Conservation (phyloP, 805 yeast species). For the Yarrowia sp. region DNA sequence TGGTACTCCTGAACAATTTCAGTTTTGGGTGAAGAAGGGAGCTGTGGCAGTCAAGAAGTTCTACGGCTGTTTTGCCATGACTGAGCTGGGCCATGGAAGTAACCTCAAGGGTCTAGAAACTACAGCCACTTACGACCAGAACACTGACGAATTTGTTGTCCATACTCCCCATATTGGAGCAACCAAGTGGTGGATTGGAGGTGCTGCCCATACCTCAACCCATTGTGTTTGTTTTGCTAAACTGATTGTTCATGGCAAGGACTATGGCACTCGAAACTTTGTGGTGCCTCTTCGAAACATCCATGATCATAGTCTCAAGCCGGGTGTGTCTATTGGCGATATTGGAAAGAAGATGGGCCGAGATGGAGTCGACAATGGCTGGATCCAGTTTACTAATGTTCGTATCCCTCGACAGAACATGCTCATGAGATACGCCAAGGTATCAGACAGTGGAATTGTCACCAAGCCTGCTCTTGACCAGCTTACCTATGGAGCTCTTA, state of each 20-base stretch:
- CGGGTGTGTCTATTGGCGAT: constrained; percentile 84
- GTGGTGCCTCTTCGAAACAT: constrained; percentile 85
- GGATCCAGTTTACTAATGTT: constrained; percentile 87
- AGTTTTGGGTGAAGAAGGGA: constrained; percentile 70
- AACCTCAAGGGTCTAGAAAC: constrained; percentile 93
- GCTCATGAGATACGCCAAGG: constrained; percentile 74
- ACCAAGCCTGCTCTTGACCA: constrained; percentile 79
- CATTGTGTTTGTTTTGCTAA: constrained; percentile 82
- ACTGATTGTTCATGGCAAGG: constrained; percentile 72
- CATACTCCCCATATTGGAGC: constrained; percentile 90
- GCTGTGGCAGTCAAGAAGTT: constrained; percentile 38
- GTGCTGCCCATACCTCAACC: constrained; percentile 94
- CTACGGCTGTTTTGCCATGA: constrained; percentile 89
- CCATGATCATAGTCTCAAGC: constrained; percentile 57
- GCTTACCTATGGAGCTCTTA: constrained; percentile 77
- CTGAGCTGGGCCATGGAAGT: constrained; percentile 88
- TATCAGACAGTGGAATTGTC: constrained; percentile 65
- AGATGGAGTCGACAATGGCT: constrained; percentile 92
- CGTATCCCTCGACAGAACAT: constrained; percentile 76
- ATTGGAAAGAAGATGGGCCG: constrained; percentile 95
- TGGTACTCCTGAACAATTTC: constrained; percentile 77
- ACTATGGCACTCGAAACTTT: constrained; percentile 87
- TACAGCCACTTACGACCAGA: constrained; percentile 72
- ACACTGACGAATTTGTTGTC: constrained; percentile 62
- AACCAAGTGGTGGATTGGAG: constrained; percentile 98